Base-by-base conservation (phyloP, 2,329 filamentous ascomycete genomes). In the Fusarium haematococcum region DNA sequence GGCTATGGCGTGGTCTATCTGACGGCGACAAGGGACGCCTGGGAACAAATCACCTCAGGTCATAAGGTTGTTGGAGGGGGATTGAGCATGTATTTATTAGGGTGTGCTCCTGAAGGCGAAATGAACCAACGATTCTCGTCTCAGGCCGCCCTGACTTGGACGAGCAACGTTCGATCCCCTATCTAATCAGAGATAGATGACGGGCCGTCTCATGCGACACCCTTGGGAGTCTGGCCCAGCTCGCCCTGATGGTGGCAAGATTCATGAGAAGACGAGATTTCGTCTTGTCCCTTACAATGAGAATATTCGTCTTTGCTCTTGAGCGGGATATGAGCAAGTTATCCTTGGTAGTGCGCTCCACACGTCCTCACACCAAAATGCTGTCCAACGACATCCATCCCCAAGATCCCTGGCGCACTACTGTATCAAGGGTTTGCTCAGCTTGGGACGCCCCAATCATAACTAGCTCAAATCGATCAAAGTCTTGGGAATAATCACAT, bases 1-100 rank as follows among this genome's bases (percentile, higher is more conserved):
- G 48, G 48, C 48, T 63, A 67, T 78, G 76, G 76, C 69, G 76
- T 78, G 76, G 76, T 75, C 43, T 59, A 62, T 70, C 76, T 76
- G 70, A 69, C 68, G 70, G 72, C 66, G 74, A 69, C 68, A 59
- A 67, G 73, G 69, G 72, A 67, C 39, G 61, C 57, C 45, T 73
- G 62, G 69, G 65, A 67, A 66, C 68, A 76, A 74, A 77, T 77
- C 75, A 75, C 76, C 76, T 75, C 69, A 77, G 67, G 64, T 72
- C 76, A 74, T 70, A 69, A 75, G 76, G 66, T 71, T 66, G 67
- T 75, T 70, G 72, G 76, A 78, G 76, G 70, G 76, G 65, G 61
- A 78, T 78, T 77, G 76, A 78, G 76, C 76, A 78, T 68, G 61
- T 78, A 78, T 75, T 76, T 68, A 74, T 74, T 50, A 63, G 73